Conservation (phyloP, 169 alveolate species). For the Miamiensis avidus region DNA sequence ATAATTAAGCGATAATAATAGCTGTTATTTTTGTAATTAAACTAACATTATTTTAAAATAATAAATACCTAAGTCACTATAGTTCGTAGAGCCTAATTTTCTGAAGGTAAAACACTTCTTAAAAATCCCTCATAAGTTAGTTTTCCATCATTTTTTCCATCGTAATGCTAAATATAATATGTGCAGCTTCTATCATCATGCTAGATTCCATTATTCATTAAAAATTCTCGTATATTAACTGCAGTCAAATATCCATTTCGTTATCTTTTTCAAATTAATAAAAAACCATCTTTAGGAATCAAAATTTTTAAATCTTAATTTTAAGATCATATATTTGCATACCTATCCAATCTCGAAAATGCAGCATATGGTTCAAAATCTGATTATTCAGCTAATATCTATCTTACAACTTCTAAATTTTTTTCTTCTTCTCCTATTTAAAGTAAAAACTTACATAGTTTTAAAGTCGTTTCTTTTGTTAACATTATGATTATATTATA, state of each 20-base stretch:
- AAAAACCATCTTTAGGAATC: too few relatives aligned
- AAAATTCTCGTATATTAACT: conserved; percentile 13
- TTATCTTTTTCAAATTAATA: neutral
- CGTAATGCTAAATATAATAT: neutral
- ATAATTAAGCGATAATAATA: too few relatives aligned
- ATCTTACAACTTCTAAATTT: conserved; percentile 16
- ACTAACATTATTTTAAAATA: too few relatives aligned
- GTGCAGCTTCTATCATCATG: neutral
- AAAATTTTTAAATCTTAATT: too few relatives aligned
- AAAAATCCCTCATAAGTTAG: conserved; percentile 1
- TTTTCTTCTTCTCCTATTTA: conserved; percentile 15
- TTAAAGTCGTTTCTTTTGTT: conserved; percentile 2
- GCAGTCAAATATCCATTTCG: conserved; percentile 4
- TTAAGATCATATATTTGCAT: too few relatives aligned
- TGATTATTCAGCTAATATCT: conserved; percentile 6
- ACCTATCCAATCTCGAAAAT: conserved; percentile 9
- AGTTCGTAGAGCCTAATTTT: conserved; percentile 2
- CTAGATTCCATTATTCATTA: conserved; percentile 19
- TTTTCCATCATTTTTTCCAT: conserved; percentile 20
- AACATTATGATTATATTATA: too few relatives aligned
- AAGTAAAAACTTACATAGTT: conserved; percentile 1
- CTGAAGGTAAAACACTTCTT: conserved; percentile 2
- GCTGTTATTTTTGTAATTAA: too few relatives aligned
- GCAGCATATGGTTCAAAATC: conserved; percentile 25
- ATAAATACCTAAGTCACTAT: conserved; percentile 8